These are phyloP conservation scores for Termitomyces sp. DNA, from an alignment of 768 basidiomycete species.

Conservation along the genomic window DNA sequence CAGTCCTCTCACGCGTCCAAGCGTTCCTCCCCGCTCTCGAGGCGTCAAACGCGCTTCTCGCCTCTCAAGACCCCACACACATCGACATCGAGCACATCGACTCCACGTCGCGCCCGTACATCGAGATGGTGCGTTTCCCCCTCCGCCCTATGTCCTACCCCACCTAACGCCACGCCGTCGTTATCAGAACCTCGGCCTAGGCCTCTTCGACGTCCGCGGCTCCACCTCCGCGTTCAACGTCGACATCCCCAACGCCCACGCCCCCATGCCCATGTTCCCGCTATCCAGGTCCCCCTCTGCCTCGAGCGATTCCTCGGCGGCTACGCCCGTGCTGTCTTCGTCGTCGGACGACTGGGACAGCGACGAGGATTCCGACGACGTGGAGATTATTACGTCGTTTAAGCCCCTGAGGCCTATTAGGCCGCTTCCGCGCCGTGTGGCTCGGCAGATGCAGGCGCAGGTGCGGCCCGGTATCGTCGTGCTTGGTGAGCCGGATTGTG, in stretches of 20 bases:
- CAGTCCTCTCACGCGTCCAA: slow-evolving; percentile 67
- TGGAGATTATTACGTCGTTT: slow-evolving; percentile 39
- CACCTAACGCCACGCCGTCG: background rate
- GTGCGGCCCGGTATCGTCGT: too few relatives aligned
- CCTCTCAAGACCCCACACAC: slow-evolving; percentile 46
- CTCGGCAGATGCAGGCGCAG: too few relatives aligned
- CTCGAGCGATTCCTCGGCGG: slow-evolving; percentile 24
- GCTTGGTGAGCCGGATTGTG: too few relatives aligned
- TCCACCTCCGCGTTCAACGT: background rate
- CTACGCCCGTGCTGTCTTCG: background rate
- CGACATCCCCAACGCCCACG: too few relatives aligned
- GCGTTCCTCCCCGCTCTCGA: slow-evolving; percentile 69
- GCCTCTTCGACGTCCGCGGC: slow-evolving; percentile 47
- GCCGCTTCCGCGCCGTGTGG: slow-evolving; percentile 41
- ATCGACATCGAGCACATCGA: slow-evolving; percentile 66
- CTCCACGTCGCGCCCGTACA: slow-evolving; percentile 45
- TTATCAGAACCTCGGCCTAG: slow-evolving; percentile 59
- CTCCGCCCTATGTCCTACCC: too few relatives aligned
- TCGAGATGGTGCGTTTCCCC: slow-evolving; percentile 58
- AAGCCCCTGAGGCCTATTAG: slow-evolving; percentile 39
- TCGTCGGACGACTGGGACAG: slow-evolving; percentile 25
- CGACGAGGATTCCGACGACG: slow-evolving; percentile 31
- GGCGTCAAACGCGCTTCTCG: slow-evolving; percentile 58
- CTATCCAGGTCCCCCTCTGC: background rate
- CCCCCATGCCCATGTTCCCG: background rate